Evolutionary conservation across 1,284 basidiomycete species (phyloP), one percentile per base, ranked within the genome.

Genomic region (Cryptococcus sp.): DNA sequence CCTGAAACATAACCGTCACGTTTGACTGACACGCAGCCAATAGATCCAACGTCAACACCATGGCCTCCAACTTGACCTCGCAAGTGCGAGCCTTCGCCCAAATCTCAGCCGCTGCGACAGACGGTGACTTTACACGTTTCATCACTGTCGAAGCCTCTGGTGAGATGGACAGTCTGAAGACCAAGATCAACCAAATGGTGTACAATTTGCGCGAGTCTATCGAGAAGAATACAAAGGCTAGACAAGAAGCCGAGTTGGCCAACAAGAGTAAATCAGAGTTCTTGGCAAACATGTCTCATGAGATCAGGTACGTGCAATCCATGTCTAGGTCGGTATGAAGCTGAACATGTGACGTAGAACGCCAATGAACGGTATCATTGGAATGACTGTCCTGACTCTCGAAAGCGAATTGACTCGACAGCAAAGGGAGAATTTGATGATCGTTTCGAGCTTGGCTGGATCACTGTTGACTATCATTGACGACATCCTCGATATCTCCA

Each of bases 121-220:
- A 98, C 73, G 96, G 96, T 61, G 96, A 99, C 80, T 99, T 98
- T 79, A 95, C 93, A 20, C 86, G 94, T 20, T 99, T 99, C 83
- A 98, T 99, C 81, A 99, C 96, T 17, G 95, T 99, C 74, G 95
- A 99, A 74, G 96, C 95, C 0, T 89, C 87, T 57, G 96, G 96
- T 56, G 96, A 99, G 79, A 98, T 99, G 96, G 95, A 99, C 80
- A 94, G 91, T 61, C 85, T 99, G 80, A 99, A 99, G 84, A 98
- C 93, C 5, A 96, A 98, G 81, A 77, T 78, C 65, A 76, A 78
- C 54, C 92, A 96, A 79, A 98, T 98, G 95, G 93, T 99, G 59
- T 97, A 93, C 82, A 95, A 95, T 75, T 84, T 99, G 76, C 85
- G 96, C 51, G 95, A 99, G 77, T 88, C 87, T 66, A 96, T 99